These are phyloP conservation scores for Ceratocystis papillata DNA, from an alignment of 2,329 filamentous ascomycete genomes.

Conservation along the genomic window DNA sequence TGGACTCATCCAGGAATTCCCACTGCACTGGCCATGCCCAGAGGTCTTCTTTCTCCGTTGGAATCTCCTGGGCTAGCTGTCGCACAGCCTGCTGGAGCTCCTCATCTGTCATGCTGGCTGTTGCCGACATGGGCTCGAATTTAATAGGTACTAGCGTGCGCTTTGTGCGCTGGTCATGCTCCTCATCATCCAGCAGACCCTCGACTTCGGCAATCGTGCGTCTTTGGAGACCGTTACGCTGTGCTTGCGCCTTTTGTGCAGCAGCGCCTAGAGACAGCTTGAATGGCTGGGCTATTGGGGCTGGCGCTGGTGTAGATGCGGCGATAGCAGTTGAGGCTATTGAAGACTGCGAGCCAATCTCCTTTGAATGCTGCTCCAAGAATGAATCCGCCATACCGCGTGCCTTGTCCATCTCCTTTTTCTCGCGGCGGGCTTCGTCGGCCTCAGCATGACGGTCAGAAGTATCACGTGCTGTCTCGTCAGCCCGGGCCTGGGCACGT, in stretches of 20 bases:
- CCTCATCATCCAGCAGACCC: constrained; percentile 87
- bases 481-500: constrained; percentile 58
- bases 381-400: constrained; percentile 82
- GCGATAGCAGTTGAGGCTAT: neutral
- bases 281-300: constrained; percentile 61
- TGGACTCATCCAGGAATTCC: constrained; percentile 73
- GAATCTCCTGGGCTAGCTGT: constrained; percentile 80
- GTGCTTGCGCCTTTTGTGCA: constrained; percentile 58
- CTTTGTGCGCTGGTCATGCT: constrained; percentile 60
- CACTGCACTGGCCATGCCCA: constrained; percentile 92
- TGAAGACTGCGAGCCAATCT: constrained; percentile 39
- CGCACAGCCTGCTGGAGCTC: constrained; percentile 73
- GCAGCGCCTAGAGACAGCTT: constrained; percentile 87
- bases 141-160: constrained; percentile 73
- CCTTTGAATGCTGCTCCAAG: constrained; percentile 70
- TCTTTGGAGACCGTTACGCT: constrained; percentile 47
- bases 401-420: constrained; percentile 64
- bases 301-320: constrained; percentile 29
- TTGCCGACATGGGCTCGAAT: constrained; percentile 57
- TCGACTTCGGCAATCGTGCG: constrained; percentile 90
- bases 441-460: constrained; percentile 68
- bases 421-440: constrained; percentile 58
- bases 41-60: constrained; percentile 70
- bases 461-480: constrained; percentile 71
- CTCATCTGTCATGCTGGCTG: constrained; percentile 64